phyloP scores from a whole-genome alignment of 2,329 filamentous ascomycete genomes.

The Colletotrichum godetiae region DNA sequence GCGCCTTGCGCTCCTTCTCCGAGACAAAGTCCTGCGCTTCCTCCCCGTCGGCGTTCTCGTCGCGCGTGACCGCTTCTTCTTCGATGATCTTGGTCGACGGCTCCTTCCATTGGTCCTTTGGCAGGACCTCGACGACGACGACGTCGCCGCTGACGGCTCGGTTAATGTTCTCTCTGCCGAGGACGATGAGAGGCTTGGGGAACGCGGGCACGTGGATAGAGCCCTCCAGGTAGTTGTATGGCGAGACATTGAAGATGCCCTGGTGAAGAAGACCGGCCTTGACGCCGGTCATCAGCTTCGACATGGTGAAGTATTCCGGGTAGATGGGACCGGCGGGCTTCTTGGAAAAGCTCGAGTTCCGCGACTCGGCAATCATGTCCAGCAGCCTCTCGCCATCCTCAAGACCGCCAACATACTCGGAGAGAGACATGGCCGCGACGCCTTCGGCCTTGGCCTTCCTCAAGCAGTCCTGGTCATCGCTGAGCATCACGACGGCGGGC shows the following conservation, averaged over 20 bases:
- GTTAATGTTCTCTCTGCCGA: conserved; percentile 97
- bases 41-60: conserved; percentile 88
- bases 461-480: conserved; percentile 90
- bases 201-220: conserved; percentile 92
- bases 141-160: conserved; percentile 91
- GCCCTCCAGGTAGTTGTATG: conserved; percentile 97
- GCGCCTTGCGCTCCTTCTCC: conserved; percentile 83
- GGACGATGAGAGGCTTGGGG: conserved; percentile 85
- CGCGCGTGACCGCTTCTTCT: conserved; percentile 89
- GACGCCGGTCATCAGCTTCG: conserved; percentile 93
- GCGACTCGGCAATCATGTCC: conserved; percentile 90
- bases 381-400: conserved; percentile 87
- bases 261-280: conserved; percentile 92
- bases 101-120: conserved; percentile 96
- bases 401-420: conserved; percentile 84
- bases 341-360: conserved; percentile 73
- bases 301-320: conserved; percentile 88
- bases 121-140: conserved; percentile 92
- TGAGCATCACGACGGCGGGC: conserved; percentile 91
- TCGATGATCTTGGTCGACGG: conserved; percentile 97
- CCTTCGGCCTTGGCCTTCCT: conserved; percentile 82
- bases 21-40: conserved; percentile 83
- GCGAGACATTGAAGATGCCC: conserved; percentile 94
- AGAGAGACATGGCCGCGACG: conserved; percentile 75
- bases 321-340: conserved; percentile 80